Conservation (phyloP, 192 early-diverging fungal species). For the Linderina pennispora region DNA sequence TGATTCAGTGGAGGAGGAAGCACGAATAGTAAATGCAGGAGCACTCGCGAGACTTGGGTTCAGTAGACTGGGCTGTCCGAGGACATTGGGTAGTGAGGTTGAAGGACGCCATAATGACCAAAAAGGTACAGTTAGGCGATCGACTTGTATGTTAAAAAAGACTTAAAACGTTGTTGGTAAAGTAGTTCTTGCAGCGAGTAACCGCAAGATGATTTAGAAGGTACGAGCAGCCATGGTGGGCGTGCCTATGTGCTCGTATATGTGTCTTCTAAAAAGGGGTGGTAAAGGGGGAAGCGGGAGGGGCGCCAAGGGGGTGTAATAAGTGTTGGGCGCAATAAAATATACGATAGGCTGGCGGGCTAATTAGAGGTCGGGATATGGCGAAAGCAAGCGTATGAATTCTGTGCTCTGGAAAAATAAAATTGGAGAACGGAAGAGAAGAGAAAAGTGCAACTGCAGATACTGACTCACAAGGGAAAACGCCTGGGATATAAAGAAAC, state of each 20-base stretch:
- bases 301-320: constrained; percentile 18
- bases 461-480: too few species aligned
- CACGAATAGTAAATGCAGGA: constrained; percentile 46
- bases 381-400: background rate
- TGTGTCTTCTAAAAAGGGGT: constrained; percentile 28
- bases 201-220: constrained; percentile 43
- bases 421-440: too few species aligned
- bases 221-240: constrained; percentile 47
- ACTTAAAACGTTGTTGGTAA: constrained; percentile 11
- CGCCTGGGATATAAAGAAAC: too few species aligned
- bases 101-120: constrained; percentile 46
- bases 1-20: constrained; percentile 25
- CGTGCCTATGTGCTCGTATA: constrained; percentile 23
- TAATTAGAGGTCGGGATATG: constrained; percentile 22
- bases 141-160: constrained; percentile 9
- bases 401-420: background rate
- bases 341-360: constrained; percentile 8
- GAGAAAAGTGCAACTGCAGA: too few species aligned
- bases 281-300: constrained; percentile 17
- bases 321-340: background rate
- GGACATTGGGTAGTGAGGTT: constrained; percentile 34
- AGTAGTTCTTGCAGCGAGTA: constrained; percentile 22
- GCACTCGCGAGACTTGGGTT: constrained; percentile 33
- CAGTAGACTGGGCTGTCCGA: constrained; percentile 33
- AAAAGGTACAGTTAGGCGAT: constrained; percentile 19